Evolutionary conservation across 2,329 filamentous ascomycete genomes (phyloP).

Genomic region (Pseudogymnoascus sp.): DNA sequence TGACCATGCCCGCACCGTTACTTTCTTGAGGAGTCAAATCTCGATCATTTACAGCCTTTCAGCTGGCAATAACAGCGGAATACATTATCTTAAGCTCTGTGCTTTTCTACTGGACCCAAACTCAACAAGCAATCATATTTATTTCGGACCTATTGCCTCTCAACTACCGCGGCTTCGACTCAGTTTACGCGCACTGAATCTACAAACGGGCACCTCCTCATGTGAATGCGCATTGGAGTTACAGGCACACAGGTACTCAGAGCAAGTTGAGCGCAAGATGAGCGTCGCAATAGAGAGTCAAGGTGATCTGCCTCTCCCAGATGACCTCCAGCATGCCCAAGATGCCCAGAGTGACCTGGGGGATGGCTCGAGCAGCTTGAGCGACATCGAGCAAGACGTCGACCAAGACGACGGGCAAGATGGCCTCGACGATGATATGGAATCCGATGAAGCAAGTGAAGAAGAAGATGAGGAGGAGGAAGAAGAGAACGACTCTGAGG

Average conservation of each 20-base stretch:
- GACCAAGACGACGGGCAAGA: conserved; percentile 66
- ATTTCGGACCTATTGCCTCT: neutral
- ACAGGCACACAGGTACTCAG: neutral
- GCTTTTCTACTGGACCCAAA: neutral
- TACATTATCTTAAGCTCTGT: neutral
- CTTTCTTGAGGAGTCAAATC: conserved; percentile 4
- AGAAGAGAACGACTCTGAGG: conserved; percentile 68
- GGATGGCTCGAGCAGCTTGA: conserved; percentile 80
- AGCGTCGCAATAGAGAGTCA: conserved; percentile 23
- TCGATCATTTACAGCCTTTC: neutral
- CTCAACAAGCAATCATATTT: neutral
- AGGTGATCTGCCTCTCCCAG: conserved; percentile 22
- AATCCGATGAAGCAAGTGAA: conserved; percentile 31
- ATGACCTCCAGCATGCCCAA: conserved; percentile 20
- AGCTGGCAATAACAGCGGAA: conserved; percentile 6
- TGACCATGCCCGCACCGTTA: conserved; percentile 5
- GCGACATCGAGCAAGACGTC: conserved; percentile 60
- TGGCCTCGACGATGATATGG: conserved; percentile 47
- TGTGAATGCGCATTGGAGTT: conserved; percentile 2
- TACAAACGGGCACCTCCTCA: conserved; percentile 2
- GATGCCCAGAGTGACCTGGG: conserved; percentile 36
- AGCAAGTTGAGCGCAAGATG: conserved; percentile 20
- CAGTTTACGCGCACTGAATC: conserved; percentile 2
- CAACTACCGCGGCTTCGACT: neutral
- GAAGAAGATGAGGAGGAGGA: conserved; percentile 29